A percentile compares a stretch with the other conserved stretches of the same genome.
Evolutionary conservation across 2,329 filamentous ascomycete genomes (phyloP).

Genomic region (Aspergillus jensenii): DNA sequence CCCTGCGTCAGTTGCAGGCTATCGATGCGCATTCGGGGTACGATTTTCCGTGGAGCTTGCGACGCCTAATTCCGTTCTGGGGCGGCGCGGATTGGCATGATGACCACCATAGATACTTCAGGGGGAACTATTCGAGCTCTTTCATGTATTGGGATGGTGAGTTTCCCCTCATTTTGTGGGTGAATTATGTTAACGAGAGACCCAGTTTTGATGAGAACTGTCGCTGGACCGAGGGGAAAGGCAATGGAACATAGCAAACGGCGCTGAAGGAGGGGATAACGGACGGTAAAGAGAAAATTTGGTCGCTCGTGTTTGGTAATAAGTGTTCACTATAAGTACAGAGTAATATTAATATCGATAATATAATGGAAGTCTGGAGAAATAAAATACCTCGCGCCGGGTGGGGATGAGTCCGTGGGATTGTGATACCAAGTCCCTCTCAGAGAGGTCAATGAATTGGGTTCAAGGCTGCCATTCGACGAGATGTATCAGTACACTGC

Average conservation of each 20-base stretch:
- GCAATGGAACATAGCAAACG: conserved; percentile 9
- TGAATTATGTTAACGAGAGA: not conserved
- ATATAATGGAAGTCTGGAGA: not conserved
- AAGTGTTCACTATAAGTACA: not conserved
- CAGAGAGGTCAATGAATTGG: not conserved
- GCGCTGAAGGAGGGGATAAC: not conserved
- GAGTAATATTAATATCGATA: conserved; percentile 1
- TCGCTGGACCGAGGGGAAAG: conserved; percentile 21
- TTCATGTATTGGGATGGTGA: conserved; percentile 90
- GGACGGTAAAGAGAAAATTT: not conserved
- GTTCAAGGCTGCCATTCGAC: not conserved
- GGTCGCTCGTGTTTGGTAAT: not conserved
- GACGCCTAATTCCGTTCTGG: conserved; percentile 87
- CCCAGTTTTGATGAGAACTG: conserved; percentile 24
- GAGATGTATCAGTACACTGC: not conserved
- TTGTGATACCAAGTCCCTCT: not conserved
- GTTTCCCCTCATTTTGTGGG: conserved; percentile 1
- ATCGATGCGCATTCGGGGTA: conserved; percentile 96
- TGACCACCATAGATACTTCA: conserved; percentile 92
- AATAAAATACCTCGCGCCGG: too few relatives aligned
- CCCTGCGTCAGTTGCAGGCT: conserved; percentile 86
- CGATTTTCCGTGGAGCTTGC: conserved; percentile 94
- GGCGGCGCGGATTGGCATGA: conserved; percentile 94
- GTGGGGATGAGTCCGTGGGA: not conserved
- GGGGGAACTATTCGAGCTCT: conserved; percentile 93